phyloP scores from a whole-genome alignment of 306 rosid species.

The Fagus crenata region DNA sequence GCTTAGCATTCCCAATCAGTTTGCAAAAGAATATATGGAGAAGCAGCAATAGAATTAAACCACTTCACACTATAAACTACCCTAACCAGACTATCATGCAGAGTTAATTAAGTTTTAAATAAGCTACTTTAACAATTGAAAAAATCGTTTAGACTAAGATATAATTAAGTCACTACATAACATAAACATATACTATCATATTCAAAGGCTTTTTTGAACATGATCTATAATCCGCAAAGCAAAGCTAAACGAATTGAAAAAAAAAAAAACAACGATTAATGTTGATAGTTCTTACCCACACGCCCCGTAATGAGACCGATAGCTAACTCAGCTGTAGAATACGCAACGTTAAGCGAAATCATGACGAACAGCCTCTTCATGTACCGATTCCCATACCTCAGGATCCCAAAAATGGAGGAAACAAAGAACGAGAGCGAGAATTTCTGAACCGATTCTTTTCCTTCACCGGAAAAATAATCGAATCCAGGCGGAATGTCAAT shows the following conservation, averaged over 20 bases:
- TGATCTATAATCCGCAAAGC: background rate
- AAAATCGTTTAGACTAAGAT: too few relatives aligned
- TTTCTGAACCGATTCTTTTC: conserved; percentile 26
- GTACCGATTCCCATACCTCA: conserved; percentile 81
- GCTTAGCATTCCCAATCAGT: too few relatives aligned
- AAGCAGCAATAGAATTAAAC: too few relatives aligned
- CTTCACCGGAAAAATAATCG: conserved; percentile 30
- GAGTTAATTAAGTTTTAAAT: too few relatives aligned
- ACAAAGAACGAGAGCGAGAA: conserved; percentile 40
- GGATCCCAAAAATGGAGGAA: conserved; percentile 42
- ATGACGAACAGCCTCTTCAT: conserved; percentile 79
- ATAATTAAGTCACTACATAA: too few relatives aligned
- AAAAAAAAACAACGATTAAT: background rate
- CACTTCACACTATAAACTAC: too few relatives aligned
- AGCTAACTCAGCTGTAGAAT: conserved; percentile 69
- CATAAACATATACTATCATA: too few relatives aligned
- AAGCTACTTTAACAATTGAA: too few relatives aligned
- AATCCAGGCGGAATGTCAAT: conserved; percentile 66
- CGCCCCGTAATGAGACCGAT: conserved; percentile 91
- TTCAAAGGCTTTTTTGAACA: background rate
- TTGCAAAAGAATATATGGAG: too few relatives aligned
- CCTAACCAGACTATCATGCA: too few relatives aligned
- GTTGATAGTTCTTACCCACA: conserved; percentile 49
- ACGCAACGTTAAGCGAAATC: conserved; percentile 87
- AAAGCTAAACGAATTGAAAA: background rate